Evolutionary conservation across 129 eudicot species (phyloP), one percentile per base, ranked within the genome.

Genomic region (Pulicaria dysenterica): DNA sequence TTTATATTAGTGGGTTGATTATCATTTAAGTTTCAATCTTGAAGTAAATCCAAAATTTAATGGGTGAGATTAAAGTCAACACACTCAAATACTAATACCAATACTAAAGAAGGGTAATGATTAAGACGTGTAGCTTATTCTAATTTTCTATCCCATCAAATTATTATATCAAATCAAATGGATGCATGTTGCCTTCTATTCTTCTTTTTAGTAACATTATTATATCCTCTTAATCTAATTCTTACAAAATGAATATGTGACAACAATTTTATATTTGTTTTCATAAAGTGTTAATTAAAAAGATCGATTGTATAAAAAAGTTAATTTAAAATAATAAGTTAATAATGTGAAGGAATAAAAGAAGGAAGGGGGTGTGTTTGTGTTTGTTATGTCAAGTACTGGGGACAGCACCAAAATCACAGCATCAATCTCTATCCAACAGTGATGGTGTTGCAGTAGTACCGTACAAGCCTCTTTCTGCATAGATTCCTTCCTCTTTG

Each of bases 351-450:
- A 41, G 63, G 39, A 40, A 44, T 19, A 13, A 58, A 44, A 44
- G 56, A 51, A 8, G 40, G 79, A 16, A 50, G 4, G 58, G 80
- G 79, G 68, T 67, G 81, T 66, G 71, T 65, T 45, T 44, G 71
- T 70, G 81, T 77, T 77, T 77, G 81, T 77, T 77, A 77, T 77
- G 76, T 61, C 71, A 59, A 70, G 82, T 78, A 78, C 82, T 44
- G 77, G 82, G 73, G 82, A 70, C 77, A 69, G 67, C 81, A 77
- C 81, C 70, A 68, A 77, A 77, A 69, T 41, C 75, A 58, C 64
- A 78, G 82, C 82, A 70, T 77, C 82, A 77, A 77, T 77, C 82
- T 77, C 82, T 70, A 73, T 77, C 77, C 67, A 77, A 77, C 82
- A 70, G 82, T 62, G 66, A 62, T 70, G 77, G 82, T 70, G 72